Conservation (phyloP, 2,329 filamentous ascomycete species). For the Neocatenulostroma microsporum region DNA sequence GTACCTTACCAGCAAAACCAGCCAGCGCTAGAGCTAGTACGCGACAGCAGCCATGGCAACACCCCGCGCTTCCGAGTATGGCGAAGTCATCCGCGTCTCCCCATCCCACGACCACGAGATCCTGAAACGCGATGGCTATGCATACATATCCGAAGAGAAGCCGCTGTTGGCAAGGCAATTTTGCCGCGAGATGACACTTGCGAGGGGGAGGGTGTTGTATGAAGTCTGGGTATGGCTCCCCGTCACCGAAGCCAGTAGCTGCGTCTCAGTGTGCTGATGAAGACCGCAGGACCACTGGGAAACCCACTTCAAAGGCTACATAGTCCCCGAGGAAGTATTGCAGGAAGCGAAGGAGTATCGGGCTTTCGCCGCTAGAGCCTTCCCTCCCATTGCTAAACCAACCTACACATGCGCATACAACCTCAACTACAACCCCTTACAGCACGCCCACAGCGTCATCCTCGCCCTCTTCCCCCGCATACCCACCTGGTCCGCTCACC, state of each 20-base stretch:
- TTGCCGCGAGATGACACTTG: constrained; percentile 4
- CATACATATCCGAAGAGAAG: constrained; percentile 1
- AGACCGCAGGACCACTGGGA: background rate
- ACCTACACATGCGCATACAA: background rate
- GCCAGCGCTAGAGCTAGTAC: too few species aligned
- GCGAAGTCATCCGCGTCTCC: constrained; percentile 2
- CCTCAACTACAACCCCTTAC: background rate
- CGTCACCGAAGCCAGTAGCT: background rate
- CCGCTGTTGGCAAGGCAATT: constrained; percentile 2
- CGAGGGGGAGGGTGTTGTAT: constrained; percentile 2
- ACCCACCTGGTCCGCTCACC: background rate
- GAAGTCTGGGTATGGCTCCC: constrained; percentile 5
- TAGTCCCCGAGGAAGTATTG: background rate
- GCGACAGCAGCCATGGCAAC: too few species aligned
- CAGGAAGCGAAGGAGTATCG: background rate
- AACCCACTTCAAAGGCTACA: background rate
- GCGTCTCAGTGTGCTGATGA: too few species aligned
- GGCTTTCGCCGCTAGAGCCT: too few species aligned
- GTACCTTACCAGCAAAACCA: too few species aligned
- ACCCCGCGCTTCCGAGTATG: too few species aligned
- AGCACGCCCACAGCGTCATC: constrained; percentile 1
- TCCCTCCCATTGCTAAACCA: too few species aligned
- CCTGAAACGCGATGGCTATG: background rate
- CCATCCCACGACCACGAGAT: background rate
- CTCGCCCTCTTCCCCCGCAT: background rate